Percentiles rank a stretch among this genome's conserved stretches.
Evolutionary conservation across 2,329 filamentous ascomycete genomes (phyloP).

Genomic region (Huntiella decipiens): DNA sequence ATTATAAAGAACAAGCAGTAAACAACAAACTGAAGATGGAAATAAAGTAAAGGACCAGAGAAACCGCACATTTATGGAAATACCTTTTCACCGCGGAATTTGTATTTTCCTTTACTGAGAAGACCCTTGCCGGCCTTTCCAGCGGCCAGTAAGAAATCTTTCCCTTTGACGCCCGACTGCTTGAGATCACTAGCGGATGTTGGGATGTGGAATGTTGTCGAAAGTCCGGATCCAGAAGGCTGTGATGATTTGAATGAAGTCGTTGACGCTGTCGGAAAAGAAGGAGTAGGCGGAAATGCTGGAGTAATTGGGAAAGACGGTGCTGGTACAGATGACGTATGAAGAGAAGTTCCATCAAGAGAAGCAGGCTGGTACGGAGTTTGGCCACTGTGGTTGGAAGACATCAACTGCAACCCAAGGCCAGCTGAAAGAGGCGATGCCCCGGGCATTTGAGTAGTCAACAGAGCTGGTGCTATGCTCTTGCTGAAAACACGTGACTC

Average conservation of each 20-base stretch:
- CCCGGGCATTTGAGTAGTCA: conserved; percentile 13
- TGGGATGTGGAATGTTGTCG: conserved; percentile 19
- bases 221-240: conserved; percentile 16
- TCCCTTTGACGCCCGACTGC: conserved; percentile 51
- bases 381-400: conserved; percentile 15
- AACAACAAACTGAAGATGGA: background rate
- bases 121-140: conserved; percentile 81
- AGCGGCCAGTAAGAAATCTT: conserved; percentile 72
- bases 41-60: background rate
- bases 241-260: conserved; percentile 8
- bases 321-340: conserved; percentile 16
- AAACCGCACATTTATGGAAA: conserved; percentile 38
- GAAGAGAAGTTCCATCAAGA: conserved; percentile 23
- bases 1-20: background rate
- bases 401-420: conserved; percentile 14
- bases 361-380: conserved; percentile 36
- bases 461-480: background rate
- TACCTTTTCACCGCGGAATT: conserved; percentile 72
- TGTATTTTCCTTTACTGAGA: conserved; percentile 77
- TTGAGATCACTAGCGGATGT: conserved; percentile 25
- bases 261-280: background rate
- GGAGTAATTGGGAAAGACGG: conserved; percentile 15
- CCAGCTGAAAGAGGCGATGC: conserved; percentile 15
- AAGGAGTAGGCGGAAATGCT: conserved; percentile 15
- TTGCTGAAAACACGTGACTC: conserved; percentile 18